These are phyloP conservation scores for Dacryopinax primogenitus DNA, from an alignment of 768 basidiomycete genomes.

Conservation along the genomic window DNA sequence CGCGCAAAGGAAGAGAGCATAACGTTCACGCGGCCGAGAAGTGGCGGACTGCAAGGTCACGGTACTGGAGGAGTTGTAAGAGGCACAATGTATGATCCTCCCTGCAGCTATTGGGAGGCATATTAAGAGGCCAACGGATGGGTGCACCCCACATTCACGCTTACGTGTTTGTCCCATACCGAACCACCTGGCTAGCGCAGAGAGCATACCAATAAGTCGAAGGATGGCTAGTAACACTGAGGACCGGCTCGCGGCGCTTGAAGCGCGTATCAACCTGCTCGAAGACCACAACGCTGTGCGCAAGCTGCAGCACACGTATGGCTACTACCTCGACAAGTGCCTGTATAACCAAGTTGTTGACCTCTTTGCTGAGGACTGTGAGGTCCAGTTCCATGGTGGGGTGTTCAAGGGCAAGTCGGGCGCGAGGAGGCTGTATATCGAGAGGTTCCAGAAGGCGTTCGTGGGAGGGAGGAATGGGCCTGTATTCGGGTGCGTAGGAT, in stretches of 20 bases:
- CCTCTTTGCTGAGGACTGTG: slow-evolving; percentile 12
- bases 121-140: background rate
- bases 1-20: too few relatives aligned
- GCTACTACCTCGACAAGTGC: slow-evolving; percentile 14
- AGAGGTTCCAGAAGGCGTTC: slow-evolving; percentile 12
- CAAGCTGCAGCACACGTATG: slow-evolving; percentile 8
- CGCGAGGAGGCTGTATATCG: slow-evolving; percentile 11
- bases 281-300: slow-evolving; percentile 7
- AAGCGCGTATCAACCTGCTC: slow-evolving; percentile 1
- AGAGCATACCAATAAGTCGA: background rate
- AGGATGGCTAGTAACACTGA: background rate
- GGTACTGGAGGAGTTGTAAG: background rate
- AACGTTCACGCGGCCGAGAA: too few relatives aligned
- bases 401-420: slow-evolving; percentile 12
- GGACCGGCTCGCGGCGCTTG: background rate
- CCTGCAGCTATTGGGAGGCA: background rate
- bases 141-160: background rate
- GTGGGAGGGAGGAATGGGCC: slow-evolving; percentile 12
- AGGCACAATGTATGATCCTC: background rate
- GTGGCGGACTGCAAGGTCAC: too few relatives aligned
- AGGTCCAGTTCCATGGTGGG: slow-evolving; percentile 1
- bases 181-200: background rate
- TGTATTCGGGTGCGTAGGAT: background rate
- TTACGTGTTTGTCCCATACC: too few relatives aligned
- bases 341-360: slow-evolving; percentile 13